phyloP scores from a whole-genome alignment of 2,329 filamentous ascomycete genomes.

The Pestalotiopsis sp. region DNA sequence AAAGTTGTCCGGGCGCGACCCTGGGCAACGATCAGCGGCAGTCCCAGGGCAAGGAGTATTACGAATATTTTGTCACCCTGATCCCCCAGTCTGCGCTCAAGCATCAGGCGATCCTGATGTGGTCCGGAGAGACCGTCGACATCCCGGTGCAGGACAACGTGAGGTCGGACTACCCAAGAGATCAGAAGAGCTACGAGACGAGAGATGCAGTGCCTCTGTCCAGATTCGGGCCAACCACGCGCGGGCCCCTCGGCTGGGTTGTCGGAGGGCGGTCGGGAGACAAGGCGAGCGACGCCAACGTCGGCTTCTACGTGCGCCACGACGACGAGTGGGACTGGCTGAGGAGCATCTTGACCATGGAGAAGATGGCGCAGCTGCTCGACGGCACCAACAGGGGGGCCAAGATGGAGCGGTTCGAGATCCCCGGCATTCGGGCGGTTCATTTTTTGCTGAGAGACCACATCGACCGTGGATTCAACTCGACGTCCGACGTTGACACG shows the following conservation, averaged over 20 bases:
- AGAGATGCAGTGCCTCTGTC: constrained; percentile 16
- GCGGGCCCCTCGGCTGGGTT: constrained; percentile 30
- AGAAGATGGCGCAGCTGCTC: not conserved
- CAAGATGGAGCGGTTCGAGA: constrained; percentile 15
- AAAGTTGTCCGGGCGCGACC: constrained; percentile 24
- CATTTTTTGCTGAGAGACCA: constrained; percentile 46
- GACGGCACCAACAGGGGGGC: constrained; percentile 12
- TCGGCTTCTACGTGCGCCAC: constrained; percentile 24
- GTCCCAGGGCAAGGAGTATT: constrained; percentile 24
- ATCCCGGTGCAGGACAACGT: constrained; percentile 22
- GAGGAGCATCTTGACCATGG: constrained; percentile 13
- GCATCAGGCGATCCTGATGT: constrained; percentile 24
- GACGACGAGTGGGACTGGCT: constrained; percentile 20
- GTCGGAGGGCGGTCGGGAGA: constrained; percentile 32
- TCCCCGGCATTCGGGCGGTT: constrained; percentile 21
- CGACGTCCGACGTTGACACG: constrained; percentile 43
- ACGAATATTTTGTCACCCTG: constrained; percentile 26
- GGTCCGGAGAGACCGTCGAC: constrained; percentile 21
- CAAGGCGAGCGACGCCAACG: constrained; percentile 16
- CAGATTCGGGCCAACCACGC: constrained; percentile 24
- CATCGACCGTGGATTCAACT: constrained; percentile 44
- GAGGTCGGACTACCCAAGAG: constrained; percentile 17
- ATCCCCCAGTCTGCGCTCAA: constrained; percentile 25
- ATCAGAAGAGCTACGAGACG: constrained; percentile 24
- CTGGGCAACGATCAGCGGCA: constrained; percentile 26